Percentiles rank a stretch among this genome's conserved stretches.
Conservation (phyloP, 192 early-diverging fungal genomes). For the Umbelopsis ramanniana region DNA sequence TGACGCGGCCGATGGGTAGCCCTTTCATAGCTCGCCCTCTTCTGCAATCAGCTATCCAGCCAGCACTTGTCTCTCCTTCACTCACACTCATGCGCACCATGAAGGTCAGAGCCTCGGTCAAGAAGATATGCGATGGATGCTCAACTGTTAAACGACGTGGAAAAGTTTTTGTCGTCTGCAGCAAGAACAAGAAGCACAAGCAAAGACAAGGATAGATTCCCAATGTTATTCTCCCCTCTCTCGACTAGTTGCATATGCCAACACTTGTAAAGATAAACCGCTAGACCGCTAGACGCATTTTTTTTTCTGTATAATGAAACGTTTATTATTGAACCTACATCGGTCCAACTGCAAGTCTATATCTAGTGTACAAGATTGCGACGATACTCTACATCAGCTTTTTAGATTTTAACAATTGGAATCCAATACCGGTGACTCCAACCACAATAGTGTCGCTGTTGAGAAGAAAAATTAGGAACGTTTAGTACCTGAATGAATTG, state of each 20-base stretch:
- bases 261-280: constrained; percentile 22
- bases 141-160: constrained; percentile 85
- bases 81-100: constrained; percentile 64
- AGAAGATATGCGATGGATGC: constrained; percentile 90
- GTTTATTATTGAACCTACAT: background rate
- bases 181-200: constrained; percentile 93
- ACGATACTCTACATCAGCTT: constrained; percentile 9
- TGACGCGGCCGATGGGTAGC: constrained; percentile 1
- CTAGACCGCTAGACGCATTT: constrained; percentile 8
- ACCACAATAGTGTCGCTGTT: constrained; percentile 25
- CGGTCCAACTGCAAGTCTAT: background rate
- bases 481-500: background rate
- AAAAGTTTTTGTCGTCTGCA: constrained; percentile 86
- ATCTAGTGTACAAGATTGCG: constrained; percentile 1
- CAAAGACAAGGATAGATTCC: constrained; percentile 80
- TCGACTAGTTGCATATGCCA: constrained; percentile 4
- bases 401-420: constrained; percentile 52
- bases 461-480: constrained; percentile 12
- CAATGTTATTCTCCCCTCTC: background rate
- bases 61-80: background rate
- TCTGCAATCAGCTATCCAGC: background rate
- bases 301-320: constrained; percentile 12
- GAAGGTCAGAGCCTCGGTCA: constrained; percentile 89
- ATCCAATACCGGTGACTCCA: constrained; percentile 62
- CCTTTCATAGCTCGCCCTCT: constrained; percentile 4